Evolutionary conservation across 2,329 filamentous ascomycete species (phyloP), one percentile per base, ranked within the genome.

Genomic region (Stachybotrys echinatus): DNA sequence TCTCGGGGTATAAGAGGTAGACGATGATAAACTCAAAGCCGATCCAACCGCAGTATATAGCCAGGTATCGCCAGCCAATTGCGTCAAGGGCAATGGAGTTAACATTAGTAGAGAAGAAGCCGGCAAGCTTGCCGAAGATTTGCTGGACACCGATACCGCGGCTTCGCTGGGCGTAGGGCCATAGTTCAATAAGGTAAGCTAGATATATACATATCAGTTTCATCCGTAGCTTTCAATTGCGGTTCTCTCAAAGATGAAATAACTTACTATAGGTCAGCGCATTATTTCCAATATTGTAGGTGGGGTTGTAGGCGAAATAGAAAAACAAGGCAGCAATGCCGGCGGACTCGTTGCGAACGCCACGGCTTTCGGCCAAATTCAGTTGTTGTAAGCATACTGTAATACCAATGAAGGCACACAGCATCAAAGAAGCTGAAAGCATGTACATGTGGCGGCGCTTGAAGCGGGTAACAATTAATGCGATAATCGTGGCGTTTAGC

Each of bases 1-100:
- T 95, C 70, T 95, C 89, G 10, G 89, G 89, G 65, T 92, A 95
- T 55, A 92, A 77, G 67, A 91, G 88, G 69, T 85, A 94, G 47
- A 94, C 86, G 82, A 68, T 57, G 22, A 44, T 48, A 39, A 73
- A 62, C 57, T 75, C 70, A 34, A 73, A 68, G 2, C 62, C 60
- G 12, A 75, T 63, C 63, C 71, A 75, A 23, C 65, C 68, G 54
- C 69, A 71, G 53, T 74, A 74, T 10, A 71, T 70, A 23, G 71
- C 68, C 34, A 74, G 64, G 52, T 73, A 75, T 27, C 64, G 66
- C 72, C 72, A 75, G 47, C 64, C 57, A 20, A 69, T 64, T 18
- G 64, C 64, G 12, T 60, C 50, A 2, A 74, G 65, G 0, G 70
- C 72, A 17, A 74, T 69, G 0, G 73, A 70, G 61, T 75, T 75